phyloP scores from a whole-genome alignment of 2,329 filamentous ascomycete species.

The Arthrobotrys iridis region DNA sequence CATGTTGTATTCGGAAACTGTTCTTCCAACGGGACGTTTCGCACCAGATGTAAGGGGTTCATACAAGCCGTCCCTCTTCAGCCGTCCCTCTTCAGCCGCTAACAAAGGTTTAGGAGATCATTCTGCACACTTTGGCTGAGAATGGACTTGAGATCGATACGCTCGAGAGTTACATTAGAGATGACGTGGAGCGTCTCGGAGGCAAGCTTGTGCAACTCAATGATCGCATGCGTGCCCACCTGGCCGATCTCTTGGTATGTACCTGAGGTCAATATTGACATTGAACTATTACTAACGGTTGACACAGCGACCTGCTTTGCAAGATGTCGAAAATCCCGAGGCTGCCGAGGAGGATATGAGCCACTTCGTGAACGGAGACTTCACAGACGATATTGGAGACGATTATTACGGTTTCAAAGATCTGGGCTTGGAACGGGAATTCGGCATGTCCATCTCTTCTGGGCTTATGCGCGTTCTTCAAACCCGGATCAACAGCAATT shows the following conservation, averaged over 20 bases:
- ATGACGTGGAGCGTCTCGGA: conserved; percentile 88
- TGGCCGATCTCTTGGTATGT: conserved; percentile 80
- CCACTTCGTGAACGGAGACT: conserved; percentile 95
- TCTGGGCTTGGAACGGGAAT: conserved; percentile 88
- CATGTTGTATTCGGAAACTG: conserved; percentile 82
- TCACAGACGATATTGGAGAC: conserved; percentile 96
- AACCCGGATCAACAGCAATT: conserved; percentile 84
- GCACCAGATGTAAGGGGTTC: conserved; percentile 56
- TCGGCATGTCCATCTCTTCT: conserved; percentile 85
- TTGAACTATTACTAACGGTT: conserved; percentile 56
- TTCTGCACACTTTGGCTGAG: conserved; percentile 85
- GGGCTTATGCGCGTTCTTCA: conserved; percentile 95
- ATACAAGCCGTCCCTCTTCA: too few species aligned
- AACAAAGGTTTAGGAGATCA: conserved; percentile 72
- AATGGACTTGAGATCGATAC: conserved; percentile 83
- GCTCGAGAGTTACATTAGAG: conserved; percentile 86
- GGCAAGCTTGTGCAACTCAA: conserved; percentile 84
- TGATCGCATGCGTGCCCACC: conserved; percentile 91
- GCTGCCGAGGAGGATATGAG: conserved; percentile 97
- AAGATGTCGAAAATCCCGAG: conserved; percentile 83
- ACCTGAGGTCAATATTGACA: neutral
- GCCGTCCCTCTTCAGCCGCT: neutral
- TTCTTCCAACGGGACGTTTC: conserved; percentile 63
- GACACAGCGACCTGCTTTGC: conserved; percentile 77
- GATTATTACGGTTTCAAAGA: conserved; percentile 99